A percentile compares a stretch with the other conserved stretches of the same genome.
Evolutionary conservation across 2,329 filamentous ascomycete species (phyloP).

Genomic region (Alternaria incomplexa): DNA sequence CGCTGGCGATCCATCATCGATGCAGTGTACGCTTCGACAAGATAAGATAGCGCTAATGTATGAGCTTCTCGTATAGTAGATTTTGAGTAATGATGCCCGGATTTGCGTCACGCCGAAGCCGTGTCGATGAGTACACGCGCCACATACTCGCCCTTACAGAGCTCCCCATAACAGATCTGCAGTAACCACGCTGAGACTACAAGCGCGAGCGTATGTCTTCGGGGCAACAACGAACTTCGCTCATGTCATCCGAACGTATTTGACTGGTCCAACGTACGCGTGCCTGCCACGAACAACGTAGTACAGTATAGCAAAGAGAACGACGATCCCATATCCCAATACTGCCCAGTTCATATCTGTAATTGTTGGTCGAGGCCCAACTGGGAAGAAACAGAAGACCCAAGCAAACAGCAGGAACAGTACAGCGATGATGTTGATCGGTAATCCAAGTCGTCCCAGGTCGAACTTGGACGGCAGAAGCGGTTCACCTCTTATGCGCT

Average conservation of each 20-base stretch:
- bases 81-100: background rate
- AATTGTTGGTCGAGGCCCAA: conserved; percentile 47
- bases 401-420: conserved; percentile 50
- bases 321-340: conserved; percentile 50
- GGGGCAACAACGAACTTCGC: background rate
- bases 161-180: background rate
- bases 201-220: background rate
- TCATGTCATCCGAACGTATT: conserved; percentile 14
- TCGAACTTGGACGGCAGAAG: conserved; percentile 55
- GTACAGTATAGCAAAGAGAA: conserved; percentile 51
- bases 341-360: conserved; percentile 57
- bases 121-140: background rate
- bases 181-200: background rate
- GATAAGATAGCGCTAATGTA: background rate
- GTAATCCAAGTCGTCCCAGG: conserved; percentile 52
- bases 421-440: conserved; percentile 51
- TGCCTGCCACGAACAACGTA: conserved; percentile 50
- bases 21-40: background rate
- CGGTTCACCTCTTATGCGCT: conserved; percentile 51
- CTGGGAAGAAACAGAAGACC: conserved; percentile 54
- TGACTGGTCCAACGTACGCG: conserved; percentile 43
- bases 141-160: background rate
- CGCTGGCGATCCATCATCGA: background rate
- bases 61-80: background rate
- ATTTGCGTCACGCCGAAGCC: background rate